Base-by-base conservation (phyloP, 2,329 filamentous ascomycete species). In the Pleurostoma richardsiae region DNA sequence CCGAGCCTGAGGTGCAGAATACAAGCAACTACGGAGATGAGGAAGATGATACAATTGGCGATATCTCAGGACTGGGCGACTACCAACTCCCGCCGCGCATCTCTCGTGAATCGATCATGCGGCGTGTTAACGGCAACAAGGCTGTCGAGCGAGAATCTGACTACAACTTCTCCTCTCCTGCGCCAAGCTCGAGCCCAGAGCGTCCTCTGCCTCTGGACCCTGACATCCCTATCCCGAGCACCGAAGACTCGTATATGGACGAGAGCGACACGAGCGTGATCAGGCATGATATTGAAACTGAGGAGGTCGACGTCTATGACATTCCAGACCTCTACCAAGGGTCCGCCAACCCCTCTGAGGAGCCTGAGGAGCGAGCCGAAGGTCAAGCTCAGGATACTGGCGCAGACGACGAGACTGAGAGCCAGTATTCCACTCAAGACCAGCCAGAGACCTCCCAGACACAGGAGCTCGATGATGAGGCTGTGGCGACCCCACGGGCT, bases 101-200 rank as follows among this genome's bases (percentile, higher is more conserved):
- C 60, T 96, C 92, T 6, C 82, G 92, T 36, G 94, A 97, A 63
- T 96, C 91, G 0, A 97, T 97, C 56, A 73, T 97, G 57, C 85
- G 88, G 45, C 90, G 92, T 52, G 85, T 96, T 46, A 89, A 94
- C 62, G 88, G 77, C 41, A 77, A 74, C 56, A 68, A 74, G 50
- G 56, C 66, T 42, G 72, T 78, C 40, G 79, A 83, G 26, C 68
- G 73, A 49, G 75, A 82, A 45, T 80, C 83, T 4, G 79, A 83
- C 48, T 84, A 80, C 52, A 78, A 79, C 56, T 81, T 85, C 56
- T 83, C 80, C 4, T 83, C 82, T 3, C 79, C 81, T 1, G 68
- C 72, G n/a, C 71, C 76, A 3, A 77, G 74, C 50, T 82, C 79
- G 3, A 82, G 70, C 54, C 77, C 80, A 10, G 74, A 80, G 49